Evolutionary conservation across 495 filamentous ascomycete genomes (phyloP), one percentile per base, ranked within the genome.

Genomic region (Cercophora scortea): DNA sequence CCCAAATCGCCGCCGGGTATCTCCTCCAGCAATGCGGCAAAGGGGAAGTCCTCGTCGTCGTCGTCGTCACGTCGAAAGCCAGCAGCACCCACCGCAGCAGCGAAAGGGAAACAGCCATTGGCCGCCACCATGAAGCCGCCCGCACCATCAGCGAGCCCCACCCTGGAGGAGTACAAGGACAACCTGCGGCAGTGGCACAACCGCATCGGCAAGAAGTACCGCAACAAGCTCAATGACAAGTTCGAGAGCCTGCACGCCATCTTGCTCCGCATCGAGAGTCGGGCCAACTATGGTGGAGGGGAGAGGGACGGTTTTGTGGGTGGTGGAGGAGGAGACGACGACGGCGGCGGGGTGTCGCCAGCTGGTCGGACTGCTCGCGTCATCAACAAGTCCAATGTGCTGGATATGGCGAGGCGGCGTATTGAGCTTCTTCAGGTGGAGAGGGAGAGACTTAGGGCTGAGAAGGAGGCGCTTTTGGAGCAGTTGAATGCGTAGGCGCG

Each of bases 141-240:
- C 13, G 4, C 42, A 7, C 8, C n/a, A n/a, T n/a, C n/a, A n/a
- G 17, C 17, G 42, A 19, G 13, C 17, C 25, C 43, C 25, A 19
- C 11, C 12, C 32, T 32, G 10, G 18, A 32, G 2, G 34, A 17
- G 33, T 36, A 45, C 50, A 8, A 43, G 47, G 7, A 33, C 1
- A 43, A 36, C 33, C 12, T 47, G 15, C 45, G 48, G 8, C 38
- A 57, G 8, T 51, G 51, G 44, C 61, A 64, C 49, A 66, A 71
- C 50, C 45, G 44, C 49, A 60, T 66, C 47, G 66, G 68, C 45
- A 63, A 61, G 45, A 54, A 63, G 19, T 68, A 69, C 47, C 62
- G 66, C 15, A 61, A 58, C 49, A 60, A 63, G 41, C 58, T 66
- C 8, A 64, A 56, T 49, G 51, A 53, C 16, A 52, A 66, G 35